Evolutionary conservation across 768 basidiomycete species (phyloP), one percentile per base, ranked within the genome.

Genomic region (Suillus weaverae): DNA sequence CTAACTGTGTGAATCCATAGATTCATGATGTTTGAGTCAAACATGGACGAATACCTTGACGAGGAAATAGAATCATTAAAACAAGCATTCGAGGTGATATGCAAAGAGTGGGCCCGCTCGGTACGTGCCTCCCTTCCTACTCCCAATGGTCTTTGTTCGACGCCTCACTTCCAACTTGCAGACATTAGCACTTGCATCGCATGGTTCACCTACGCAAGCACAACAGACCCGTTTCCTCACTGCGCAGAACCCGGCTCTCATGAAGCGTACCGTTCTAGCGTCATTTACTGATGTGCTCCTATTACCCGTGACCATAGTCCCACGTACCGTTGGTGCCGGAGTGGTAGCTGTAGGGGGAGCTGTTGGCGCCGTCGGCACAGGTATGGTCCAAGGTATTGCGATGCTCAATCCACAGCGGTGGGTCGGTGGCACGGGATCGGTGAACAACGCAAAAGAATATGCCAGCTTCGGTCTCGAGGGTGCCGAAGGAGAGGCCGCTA

Each of bases 31-130:
- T 99, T 98, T 69, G 96, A 99, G 76, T 81, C 85, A 11, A 92
- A 96, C 74, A 97, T 99, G 94, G 96, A 97, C 72, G 96, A 98
- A 71, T 99, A 99, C 71, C 88, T 99, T 3, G 91, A 95, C 65
- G 95, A 98, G 72, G 97, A 99, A 74, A 84, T 90, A 6, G 96
- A 97, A 64, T 85, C 84, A 64, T 83, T 94, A 59, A 94, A 94
- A 70, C 83, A 82, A 5, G 79, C 83, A 0, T 86, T 97, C 62
- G 91, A 93, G 38, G 79, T 75, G 3, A 90, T 91, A 16, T 95
- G 91, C 73, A 85, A 85, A 64, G 81, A 79, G 1, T 98, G 95
- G 97, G 91, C 96, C 64, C 80, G 79, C 9, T 84, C 91, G 77
- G 93, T 93, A 62, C 18, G 80, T 70, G 20, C 55, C 30, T 64